These are phyloP conservation scores for Ogataea henricii DNA, from an alignment of 805 yeast species.

Conservation along the genomic window DNA sequence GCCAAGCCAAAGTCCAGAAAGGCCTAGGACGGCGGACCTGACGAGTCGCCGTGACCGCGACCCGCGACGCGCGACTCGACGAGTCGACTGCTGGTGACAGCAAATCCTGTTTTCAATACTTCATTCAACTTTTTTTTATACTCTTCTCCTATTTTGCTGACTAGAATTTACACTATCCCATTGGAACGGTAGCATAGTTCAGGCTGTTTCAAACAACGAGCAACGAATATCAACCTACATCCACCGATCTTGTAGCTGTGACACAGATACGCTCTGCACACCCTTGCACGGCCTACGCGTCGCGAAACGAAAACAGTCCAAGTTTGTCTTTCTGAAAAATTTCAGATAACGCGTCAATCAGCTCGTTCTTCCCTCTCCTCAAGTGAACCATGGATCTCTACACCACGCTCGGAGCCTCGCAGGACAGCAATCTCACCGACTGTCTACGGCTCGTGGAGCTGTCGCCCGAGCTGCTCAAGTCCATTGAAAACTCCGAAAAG, in stretches of 20 bases:
- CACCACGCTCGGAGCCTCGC: constrained; percentile 29
- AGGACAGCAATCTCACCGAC: constrained; percentile 9
- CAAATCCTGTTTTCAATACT: not conserved
- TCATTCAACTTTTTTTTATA: not conserved
- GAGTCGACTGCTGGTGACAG: too few species aligned
- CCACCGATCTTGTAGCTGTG: too few species aligned
- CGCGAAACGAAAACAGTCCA: not conserved
- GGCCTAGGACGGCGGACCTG: too few species aligned
- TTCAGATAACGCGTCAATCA: not conserved
- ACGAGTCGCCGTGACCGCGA: too few species aligned
- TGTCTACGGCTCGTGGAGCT: constrained; percentile 54
- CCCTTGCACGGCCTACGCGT: not conserved
- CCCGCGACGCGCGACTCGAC: too few species aligned
- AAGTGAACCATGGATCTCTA: constrained; percentile 30
- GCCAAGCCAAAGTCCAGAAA: constrained; percentile 33
- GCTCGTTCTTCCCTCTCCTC: too few species aligned
- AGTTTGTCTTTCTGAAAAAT: too few species aligned
- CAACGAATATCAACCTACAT: too few species aligned
- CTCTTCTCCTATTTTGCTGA: not conserved
- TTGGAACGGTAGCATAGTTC: not conserved
- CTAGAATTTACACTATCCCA: not conserved
- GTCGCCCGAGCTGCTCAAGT: constrained; percentile 47
- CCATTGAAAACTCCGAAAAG: constrained; percentile 33
- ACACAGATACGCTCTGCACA: too few species aligned
- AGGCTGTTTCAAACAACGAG: too few species aligned